These are phyloP conservation scores for Ustilago trichophora DNA, from an alignment of 1,284 basidiomycete genomes.

Conservation along the genomic window DNA sequence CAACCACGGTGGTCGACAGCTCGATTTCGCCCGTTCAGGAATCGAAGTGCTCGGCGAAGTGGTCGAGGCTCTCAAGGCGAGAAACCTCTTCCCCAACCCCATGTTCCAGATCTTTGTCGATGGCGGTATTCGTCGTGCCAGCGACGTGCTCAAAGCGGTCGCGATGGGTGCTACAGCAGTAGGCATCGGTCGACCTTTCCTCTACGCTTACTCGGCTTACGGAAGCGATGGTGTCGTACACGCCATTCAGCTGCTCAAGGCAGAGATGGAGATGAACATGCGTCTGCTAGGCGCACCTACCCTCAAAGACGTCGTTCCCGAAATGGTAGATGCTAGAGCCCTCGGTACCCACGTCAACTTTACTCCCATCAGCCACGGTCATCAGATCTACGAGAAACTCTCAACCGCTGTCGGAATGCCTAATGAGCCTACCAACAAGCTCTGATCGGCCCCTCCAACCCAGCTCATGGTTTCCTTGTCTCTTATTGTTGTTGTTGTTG, in stretches of 20 bases:
- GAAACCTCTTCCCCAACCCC: slow-evolving; percentile 71
- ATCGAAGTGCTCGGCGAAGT: slow-evolving; percentile 78
- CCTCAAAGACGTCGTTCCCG: slow-evolving; percentile 77
- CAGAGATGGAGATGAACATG: slow-evolving; percentile 85
- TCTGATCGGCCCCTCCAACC: too few species aligned
- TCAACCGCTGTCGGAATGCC: slow-evolving; percentile 55
- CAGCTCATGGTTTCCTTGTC: too few species aligned
- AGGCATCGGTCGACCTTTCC: slow-evolving; percentile 85
- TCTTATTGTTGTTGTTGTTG: too few species aligned
- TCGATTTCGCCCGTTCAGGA: slow-evolving; percentile 60
- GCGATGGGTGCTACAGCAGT: slow-evolving; percentile 92
- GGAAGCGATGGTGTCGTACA: slow-evolving; percentile 82
- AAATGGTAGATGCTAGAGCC: slow-evolving; percentile 75
- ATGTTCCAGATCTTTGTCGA: slow-evolving; percentile 85
- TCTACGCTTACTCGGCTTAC: slow-evolving; percentile 90
- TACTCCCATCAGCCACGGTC: slow-evolving; percentile 41
- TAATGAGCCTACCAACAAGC: slow-evolving; percentile 41
- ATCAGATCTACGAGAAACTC: slow-evolving; percentile 56
- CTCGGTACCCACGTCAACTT: slow-evolving; percentile 68
- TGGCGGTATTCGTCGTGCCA: slow-evolving; percentile 83
- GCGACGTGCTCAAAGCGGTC: slow-evolving; percentile 81
- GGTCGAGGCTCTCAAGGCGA: slow-evolving; percentile 76
- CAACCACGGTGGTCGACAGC: slow-evolving; percentile 69
- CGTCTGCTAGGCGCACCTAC: slow-evolving; percentile 77
- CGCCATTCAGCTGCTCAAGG: slow-evolving; percentile 75